Base-by-base conservation (phyloP, 768 basidiomycete species). In the Crassisporium funariophilum region DNA sequence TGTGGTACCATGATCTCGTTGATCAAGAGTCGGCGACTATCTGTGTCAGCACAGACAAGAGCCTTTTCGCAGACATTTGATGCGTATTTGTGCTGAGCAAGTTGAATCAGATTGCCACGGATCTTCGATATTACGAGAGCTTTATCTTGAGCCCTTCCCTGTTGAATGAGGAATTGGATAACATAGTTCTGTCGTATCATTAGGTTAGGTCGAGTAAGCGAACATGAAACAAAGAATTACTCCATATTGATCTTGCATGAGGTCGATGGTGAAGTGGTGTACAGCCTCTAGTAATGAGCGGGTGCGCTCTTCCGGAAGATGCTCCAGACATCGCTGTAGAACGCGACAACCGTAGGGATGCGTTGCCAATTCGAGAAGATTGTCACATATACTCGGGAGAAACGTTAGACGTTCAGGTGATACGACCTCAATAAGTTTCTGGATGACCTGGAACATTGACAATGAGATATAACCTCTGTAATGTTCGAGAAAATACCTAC, bases 51-150 rank as follows among this genome's bases (percentile, higher is more conserved):
- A 24, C 76, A 82, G 21, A 83, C 64, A 25, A 95, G 76, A 4
- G 91, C 92, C 66, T 92, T 94, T 69, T 95, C 95, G 64, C 88
- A 89, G 15, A 98, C 95, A 59, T 99, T 98, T 4, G 94, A 97
- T 4, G 92, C 94, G 59, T 91, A 95, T 63, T 95, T 95, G 64
- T 92, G 91, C 42, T 84, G 80, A 1, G 91, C 80, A 77, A 95
- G 82, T 50, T 75, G 73, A 34, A 94, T 64, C 64, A 98, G 78
- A 58, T 90, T 85, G 3, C 91, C 91, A 7, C 76, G 80, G 41
- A 98, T 75, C 54, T 82, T 81, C 11, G 72, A 66, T 45, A 93
- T 74, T 27, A 97, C 78, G 45, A 77, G 68, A 2, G 74, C 71
- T 41, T 79, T 80, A 61, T 98, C 95, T 10, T 82, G 75, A 1